These are phyloP conservation scores for Russula emetica DNA, from an alignment of 768 basidiomycete species.

Conservation along the genomic window DNA sequence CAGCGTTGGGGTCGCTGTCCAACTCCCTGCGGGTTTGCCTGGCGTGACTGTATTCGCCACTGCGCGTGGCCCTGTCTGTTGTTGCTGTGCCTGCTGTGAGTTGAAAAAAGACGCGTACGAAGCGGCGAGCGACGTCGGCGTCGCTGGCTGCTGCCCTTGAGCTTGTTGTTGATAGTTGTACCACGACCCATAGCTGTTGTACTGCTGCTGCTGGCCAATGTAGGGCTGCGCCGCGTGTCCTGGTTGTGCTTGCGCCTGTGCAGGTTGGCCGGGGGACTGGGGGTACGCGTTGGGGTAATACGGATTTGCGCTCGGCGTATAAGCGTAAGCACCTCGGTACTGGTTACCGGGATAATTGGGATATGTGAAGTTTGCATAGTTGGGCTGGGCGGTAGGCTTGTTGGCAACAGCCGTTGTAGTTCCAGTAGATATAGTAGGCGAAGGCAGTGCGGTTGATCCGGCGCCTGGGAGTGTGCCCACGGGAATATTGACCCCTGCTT, in stretches of 20 bases:
- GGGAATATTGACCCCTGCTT: constrained; percentile 32
- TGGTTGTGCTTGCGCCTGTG: constrained; percentile 26
- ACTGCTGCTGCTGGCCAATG: constrained; percentile 36
- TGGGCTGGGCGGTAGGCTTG: constrained; percentile 31
- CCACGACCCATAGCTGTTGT: constrained; percentile 43
- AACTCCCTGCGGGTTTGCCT: constrained; percentile 28
- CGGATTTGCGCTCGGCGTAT: constrained; percentile 36
- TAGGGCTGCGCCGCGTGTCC: constrained; percentile 40
- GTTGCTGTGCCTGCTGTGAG: constrained; percentile 31
- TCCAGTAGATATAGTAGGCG: constrained; percentile 23
- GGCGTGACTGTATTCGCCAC: constrained; percentile 53
- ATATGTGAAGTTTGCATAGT: constrained; percentile 32
- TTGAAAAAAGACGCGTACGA: constrained; percentile 44
- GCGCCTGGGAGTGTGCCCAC: constrained; percentile 17
- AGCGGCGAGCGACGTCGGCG: constrained; percentile 33
- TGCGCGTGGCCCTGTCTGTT: constrained; percentile 36
- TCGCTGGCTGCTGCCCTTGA: constrained; percentile 40
- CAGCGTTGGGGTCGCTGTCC: constrained; percentile 37
- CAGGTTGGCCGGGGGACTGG: constrained; percentile 30
- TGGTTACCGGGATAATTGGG: constrained; percentile 31
- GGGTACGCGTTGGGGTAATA: constrained; percentile 35
- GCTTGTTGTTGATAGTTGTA: constrained; percentile 41
- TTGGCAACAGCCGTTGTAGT: constrained; percentile 36
- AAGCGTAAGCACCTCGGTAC: constrained; percentile 40
- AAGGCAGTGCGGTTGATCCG: constrained; percentile 22